Percentiles rank a stretch among this genome's conserved stretches.
Evolutionary conservation across 2,329 filamentous ascomycete species (phyloP).

Genomic region (Fusarium mangiferae): DNA sequence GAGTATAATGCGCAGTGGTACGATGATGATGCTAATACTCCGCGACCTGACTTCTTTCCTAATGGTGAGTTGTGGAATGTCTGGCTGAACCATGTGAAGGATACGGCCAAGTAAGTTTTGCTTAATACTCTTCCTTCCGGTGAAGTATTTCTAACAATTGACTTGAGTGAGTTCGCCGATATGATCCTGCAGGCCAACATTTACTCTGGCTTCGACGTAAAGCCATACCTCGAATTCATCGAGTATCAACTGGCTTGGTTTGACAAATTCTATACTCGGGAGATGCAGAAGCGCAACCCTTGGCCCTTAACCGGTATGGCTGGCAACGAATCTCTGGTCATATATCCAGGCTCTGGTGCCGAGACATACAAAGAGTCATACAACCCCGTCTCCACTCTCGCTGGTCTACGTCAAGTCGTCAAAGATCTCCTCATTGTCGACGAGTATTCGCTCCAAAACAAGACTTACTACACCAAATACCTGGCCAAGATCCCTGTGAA

Average conservation of each 20-base stretch:
- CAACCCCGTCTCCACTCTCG: background rate
- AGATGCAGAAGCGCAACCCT: slow-evolving; percentile 3
- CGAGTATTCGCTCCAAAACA: slow-evolving; percentile 1
- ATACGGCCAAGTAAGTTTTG: background rate
- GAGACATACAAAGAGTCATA: slow-evolving; percentile 12
- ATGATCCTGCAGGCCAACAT: slow-evolving; percentile 10
- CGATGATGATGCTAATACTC: slow-evolving; percentile 9
- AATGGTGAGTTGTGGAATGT: slow-evolving; percentile 9
- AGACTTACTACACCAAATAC: slow-evolving; percentile 3
- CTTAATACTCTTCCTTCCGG: background rate
- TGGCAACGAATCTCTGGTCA: background rate
- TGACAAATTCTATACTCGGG: background rate
- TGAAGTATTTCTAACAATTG: background rate
- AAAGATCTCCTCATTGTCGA: slow-evolving; percentile 4
- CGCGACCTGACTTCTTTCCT: background rate
- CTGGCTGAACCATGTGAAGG: slow-evolving; percentile 12
- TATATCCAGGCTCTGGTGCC: slow-evolving; percentile 5
- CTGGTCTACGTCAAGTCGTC: slow-evolving; percentile 4
- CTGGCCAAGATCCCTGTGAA: background rate
- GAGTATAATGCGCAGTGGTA: slow-evolving; percentile 18
- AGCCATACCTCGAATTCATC: slow-evolving; percentile 5
- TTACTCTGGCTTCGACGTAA: background rate
- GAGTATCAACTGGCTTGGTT: slow-evolving; percentile 4
- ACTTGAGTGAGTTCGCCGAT: background rate
- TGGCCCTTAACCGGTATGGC: background rate